Base-by-base conservation (phyloP, 495 filamentous ascomycete genomes). In the Lentithecium fluviatile region DNA sequence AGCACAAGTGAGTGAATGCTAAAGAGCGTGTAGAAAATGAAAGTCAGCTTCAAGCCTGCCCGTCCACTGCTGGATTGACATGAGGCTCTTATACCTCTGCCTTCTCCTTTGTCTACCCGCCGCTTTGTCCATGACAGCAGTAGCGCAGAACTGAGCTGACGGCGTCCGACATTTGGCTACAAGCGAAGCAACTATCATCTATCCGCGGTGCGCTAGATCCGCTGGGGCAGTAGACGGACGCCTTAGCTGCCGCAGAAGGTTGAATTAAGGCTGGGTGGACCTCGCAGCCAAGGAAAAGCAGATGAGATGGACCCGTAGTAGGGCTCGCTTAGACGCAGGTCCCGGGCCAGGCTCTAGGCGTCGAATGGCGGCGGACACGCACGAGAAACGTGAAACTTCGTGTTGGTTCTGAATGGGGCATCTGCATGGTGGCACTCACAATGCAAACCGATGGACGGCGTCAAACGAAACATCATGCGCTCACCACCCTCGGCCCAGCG, bases 391-490 rank as follows among this genome's bases (percentile, higher is more conserved):
- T 58, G 60, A 63, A 63, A 63, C 60, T 6, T 17, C n/a, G 32
- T 20, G n/a, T 10, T 52, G 46, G 5, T 46, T 52, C 56, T 57
- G 46, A 46, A 1, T 15, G 36, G 13, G 5, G 40, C 7, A 37
- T 52, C 34, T 49, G 13, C 23, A 42, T 29, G 19, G n/a, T 23
- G 10, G 32, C 21, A 24, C 19, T 52, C 52, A 52, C 53, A 32
- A 32, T 32, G 29, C 10, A 10, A 32, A 32, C 10, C 4, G 29
- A n/a, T n/a, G 29, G 29, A 45, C 52, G 47, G 60, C 60, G 60
- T 51, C 40, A 63, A 58, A 63, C 53, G 46, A 63, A 63, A 63
- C 60, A 63, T 56, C 25, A 63, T 63, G 52, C 46, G 45, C 34
- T 52, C 4, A 32, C 29, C 29, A 4, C 10, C 10, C 29, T 32